Evolutionary conservation across 202 grass and related monocot genomes (phyloP), one percentile per base, ranked within the genome.

Genomic region (Bolboschoenoplectus hybrid): DNA sequence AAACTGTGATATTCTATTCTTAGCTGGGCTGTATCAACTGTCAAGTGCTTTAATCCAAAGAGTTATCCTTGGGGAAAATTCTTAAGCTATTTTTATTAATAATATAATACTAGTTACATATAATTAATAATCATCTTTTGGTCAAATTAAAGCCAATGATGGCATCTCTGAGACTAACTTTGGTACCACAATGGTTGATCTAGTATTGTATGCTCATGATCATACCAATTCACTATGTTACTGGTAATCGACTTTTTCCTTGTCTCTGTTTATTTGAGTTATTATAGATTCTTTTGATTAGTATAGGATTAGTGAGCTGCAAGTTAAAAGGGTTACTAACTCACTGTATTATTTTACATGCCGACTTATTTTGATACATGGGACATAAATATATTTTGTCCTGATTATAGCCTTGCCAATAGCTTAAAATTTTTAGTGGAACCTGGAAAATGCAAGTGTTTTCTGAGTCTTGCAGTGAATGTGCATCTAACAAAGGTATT

Each of bases 1-100:
- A 82, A 87, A 60, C 86, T 82, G 80, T 87, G 66, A 67, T 86
- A 53, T 86, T 68, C 81, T 82, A 79, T 70, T 86, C 84, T 87
- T 77, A 74, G 51, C 85, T 85, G 76, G 40, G 26, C 26, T 55
- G 73, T 61, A 61, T n/a, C 63, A 66, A 66, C 63, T 83, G 78
- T 82, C 45, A 46, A 81, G 63, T 74, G 66, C 52, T 91, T 68
- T 32, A 86, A 74, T 81, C 66, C 68, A 85, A 87, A 91, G 81
- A 44, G 51, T 68, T 56, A 19, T 82, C 60, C 40, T 58, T 79
- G 75, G 6, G 52, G 35, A 60, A 79, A 79, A 77, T 12, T 79
- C 32, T 60, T 36, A 60, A 19, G 52, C 7, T 58, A 50, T 57
- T 60, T 58, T n/a, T 78, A 5, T 71, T 71, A 7, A 71, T 17